Base-by-base conservation (phyloP, 108 stramenopile species). In the Chaetoceros tenuissimus region DNA sequence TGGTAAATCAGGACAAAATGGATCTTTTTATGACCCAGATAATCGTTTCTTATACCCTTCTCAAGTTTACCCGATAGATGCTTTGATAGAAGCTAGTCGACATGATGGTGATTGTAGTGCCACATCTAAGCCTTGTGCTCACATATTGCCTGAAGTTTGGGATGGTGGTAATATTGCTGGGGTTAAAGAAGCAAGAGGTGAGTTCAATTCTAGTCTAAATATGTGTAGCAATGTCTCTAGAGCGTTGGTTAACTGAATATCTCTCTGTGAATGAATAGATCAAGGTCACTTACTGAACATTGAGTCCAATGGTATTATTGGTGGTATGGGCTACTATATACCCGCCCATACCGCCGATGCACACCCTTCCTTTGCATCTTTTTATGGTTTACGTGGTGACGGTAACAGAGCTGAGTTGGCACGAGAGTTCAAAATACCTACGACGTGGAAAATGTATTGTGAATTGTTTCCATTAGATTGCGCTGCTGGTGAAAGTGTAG, bases 231-330 rank as follows among this genome's bases (percentile, higher is more conserved):
- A n/a, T n/a, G n/a, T n/a, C n/a, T n/a, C n/a, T n/a, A n/a, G n/a
- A n/a, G n/a, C n/a, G n/a, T n/a, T n/a, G n/a, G n/a, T n/a, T n/a
- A n/a, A n/a, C n/a, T n/a, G n/a, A n/a, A n/a, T n/a, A n/a, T n/a
- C n/a, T n/a, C n/a, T n/a, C n/a, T n/a, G n/a, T n/a, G n/a, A n/a
- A n/a, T n/a, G n/a, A n/a, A n/a, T n/a, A n/a, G n/a, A n/a, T n/a
- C n/a, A n/a, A 40, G 34, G 34, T 5, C 5, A 5, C 13, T 17
- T 49, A 3, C 24, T 59, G 16, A 20, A 46, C 13, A 27, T 20
- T 25, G 55, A 47, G 24, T 48, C 48, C 2, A 62, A 47, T 40
- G 61, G 61, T 18, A 53, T 53, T 29, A 51, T 62, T 10, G 51
- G 24, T 10, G 28, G 31, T 28, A 48, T 62, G 27, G 52, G 61